Evolutionary conservation across 169 alveolate genomes (phyloP), one percentile per base, ranked within the genome.

Genomic region (Fabrea salina): DNA sequence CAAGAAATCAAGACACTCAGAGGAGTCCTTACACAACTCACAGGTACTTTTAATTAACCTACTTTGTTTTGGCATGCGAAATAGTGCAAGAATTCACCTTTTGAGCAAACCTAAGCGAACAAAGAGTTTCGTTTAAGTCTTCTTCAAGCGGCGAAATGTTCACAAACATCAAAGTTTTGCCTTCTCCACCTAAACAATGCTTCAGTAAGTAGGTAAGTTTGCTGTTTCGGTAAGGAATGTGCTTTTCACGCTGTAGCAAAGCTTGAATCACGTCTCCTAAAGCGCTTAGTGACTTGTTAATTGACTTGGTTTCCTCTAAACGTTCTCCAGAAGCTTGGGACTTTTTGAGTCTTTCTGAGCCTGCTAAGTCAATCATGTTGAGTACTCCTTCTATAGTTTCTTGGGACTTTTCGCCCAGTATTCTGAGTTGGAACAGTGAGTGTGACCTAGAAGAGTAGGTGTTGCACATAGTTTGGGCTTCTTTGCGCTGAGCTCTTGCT

Each of bases 281-380:
- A 39, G 95, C 90, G 43, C 95, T 85, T n/a, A 96, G 77, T 30
- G 95, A 84, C 77, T 86, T 88, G 70, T 96, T 96, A 13, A 96
- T 96, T 32, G 88, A 39, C 57, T 85, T 85, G 11, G 97, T 85
- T 83, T 96, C 98, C 80, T 88, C 89, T 77, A 90, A 59, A 74
- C 95, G 82, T 22, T 91, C 93, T 16, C 97, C 97, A n/a, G 89
- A 89, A n/a, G 91, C 96, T 43, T 93, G 89, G 22, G 95, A 83
- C 43, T 89, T 85, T 53, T 90, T 87, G 0, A 91, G 86, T 72
- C 95, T 90, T 67, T 96, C 98, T 75, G 95, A 87, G 4, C 98
- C 98, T 0, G 98, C 98, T 37, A 96, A 81, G 82, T 96, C 98
- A 7, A 96, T 89, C 33, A 96, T 72, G 76, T 93, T 92, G 64